phyloP scores from a whole-genome alignment of 495 filamentous ascomycete species.

The Immersiella caudata region DNA sequence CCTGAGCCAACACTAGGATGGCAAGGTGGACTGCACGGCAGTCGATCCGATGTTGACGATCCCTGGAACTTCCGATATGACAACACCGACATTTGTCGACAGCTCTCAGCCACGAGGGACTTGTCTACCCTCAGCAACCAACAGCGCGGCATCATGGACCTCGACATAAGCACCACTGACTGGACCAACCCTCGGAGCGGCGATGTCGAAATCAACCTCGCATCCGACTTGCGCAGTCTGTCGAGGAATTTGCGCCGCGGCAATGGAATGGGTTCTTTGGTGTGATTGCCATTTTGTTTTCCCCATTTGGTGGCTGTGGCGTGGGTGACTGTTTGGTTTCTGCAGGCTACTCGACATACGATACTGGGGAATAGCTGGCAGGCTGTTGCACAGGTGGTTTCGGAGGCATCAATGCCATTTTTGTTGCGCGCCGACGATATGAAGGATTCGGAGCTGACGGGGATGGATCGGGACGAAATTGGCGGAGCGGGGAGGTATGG shows the following conservation, averaged over 20 bases:
- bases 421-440: too few relatives aligned
- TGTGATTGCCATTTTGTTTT: too few relatives aligned
- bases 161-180: background rate
- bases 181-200: background rate
- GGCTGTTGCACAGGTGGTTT: too few relatives aligned
- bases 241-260: background rate
- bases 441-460: too few relatives aligned
- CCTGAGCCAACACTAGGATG: background rate
- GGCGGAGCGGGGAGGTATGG: conserved; percentile 1
- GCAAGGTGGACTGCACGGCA: background rate
- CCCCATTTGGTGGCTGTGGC: too few relatives aligned
- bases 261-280: too few relatives aligned
- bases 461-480: too few relatives aligned
- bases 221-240: background rate
- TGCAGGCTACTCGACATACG: too few relatives aligned
- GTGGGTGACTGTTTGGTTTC: too few relatives aligned
- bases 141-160: background rate
- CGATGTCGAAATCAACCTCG: background rate
- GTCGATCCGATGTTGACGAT: background rate
- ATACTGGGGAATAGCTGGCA: too few relatives aligned
- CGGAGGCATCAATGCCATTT: too few relatives aligned
- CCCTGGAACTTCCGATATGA: background rate
- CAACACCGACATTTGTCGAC: background rate
- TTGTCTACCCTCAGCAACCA: background rate
- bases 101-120: background rate